Evolutionary conservation across 169 alveolate genomes (phyloP).

Genomic region (Sarcocystis neurona): DNA sequence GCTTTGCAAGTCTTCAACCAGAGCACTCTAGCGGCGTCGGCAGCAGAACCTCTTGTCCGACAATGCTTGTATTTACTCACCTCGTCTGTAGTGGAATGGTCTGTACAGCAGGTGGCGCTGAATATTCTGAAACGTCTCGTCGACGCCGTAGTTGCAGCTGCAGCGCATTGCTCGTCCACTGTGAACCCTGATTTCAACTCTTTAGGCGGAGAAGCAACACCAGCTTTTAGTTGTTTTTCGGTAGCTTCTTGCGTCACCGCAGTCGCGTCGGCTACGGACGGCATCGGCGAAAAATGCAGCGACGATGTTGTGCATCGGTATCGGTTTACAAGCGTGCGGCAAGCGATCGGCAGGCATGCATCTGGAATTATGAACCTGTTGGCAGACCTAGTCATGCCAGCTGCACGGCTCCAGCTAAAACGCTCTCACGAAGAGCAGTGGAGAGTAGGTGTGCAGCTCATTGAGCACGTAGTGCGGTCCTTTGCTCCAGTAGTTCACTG

Average conservation of each 20-base stretch:
- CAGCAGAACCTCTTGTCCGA: slow-evolving; percentile 30
- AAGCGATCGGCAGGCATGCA: too few relatives aligned
- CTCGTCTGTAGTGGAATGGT: slow-evolving; percentile 37
- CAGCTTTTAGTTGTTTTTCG: neutral
- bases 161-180: neutral
- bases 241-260: slow-evolving; percentile 7
- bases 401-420: slow-evolving; percentile 5
- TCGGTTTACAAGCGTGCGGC: too few relatives aligned
- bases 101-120: slow-evolving; percentile 60
- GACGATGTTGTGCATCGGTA: neutral
- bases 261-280: slow-evolving; percentile 31
- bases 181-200: slow-evolving; percentile 19
- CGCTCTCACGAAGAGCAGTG: neutral
- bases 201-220: neutral
- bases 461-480: slow-evolving; percentile 1
- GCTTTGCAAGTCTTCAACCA: neutral
- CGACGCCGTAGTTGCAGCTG: slow-evolving; percentile 44
- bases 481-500: neutral
- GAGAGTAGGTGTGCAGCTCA: neutral
- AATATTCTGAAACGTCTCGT: slow-evolving; percentile 32
- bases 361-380: neutral
- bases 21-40: neutral
- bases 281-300: neutral
- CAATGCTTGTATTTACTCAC: slow-evolving; percentile 51
- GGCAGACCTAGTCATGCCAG: slow-evolving; percentile 11